phyloP scores from a whole-genome alignment of 257 asterid genomes.

The Salvia rosmarinus region DNA sequence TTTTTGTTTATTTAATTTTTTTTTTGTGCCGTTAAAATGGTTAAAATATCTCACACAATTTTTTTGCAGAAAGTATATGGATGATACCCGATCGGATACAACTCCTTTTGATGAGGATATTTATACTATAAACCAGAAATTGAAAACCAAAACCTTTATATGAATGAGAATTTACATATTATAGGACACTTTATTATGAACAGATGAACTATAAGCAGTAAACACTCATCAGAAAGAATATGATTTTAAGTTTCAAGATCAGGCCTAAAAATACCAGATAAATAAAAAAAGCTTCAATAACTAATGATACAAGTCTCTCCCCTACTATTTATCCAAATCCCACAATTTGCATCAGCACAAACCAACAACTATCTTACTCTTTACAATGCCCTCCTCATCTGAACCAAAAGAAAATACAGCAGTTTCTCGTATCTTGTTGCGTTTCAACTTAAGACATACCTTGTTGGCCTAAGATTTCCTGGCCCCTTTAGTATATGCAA shows the following conservation, averaged over 20 bases:
- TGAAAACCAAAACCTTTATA: no score
- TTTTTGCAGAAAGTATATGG: no score
- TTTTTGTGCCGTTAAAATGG: no score
- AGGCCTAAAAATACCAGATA: slow-evolving; percentile 18
- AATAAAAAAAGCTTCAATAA: slow-evolving; percentile 12
- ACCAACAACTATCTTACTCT: slow-evolving; percentile 41
- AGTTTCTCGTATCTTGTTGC: slow-evolving; percentile 19
- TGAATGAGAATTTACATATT: no score
- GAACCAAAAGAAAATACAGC: slow-evolving; percentile 27
- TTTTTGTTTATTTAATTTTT: no score
- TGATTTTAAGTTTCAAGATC: not conserved
- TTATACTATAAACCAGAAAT: no score
- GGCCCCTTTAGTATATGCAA: not conserved
- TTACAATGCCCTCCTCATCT: slow-evolving; percentile 46
- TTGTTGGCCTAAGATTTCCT: slow-evolving; percentile 24
- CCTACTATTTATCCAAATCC: slow-evolving; percentile 43
- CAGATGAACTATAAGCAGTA: no score
- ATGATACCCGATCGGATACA: no score
- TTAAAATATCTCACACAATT: no score
- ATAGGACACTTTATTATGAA: no score
- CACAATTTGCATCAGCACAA: slow-evolving; percentile 42
- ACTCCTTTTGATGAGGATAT: no score
- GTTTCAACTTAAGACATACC: slow-evolving; percentile 21
- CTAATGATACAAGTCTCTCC: slow-evolving; percentile 20
- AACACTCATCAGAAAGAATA: not conserved